Conservation (phyloP, 495 filamentous ascomycete species). For the Evansstolkia leycettana region DNA sequence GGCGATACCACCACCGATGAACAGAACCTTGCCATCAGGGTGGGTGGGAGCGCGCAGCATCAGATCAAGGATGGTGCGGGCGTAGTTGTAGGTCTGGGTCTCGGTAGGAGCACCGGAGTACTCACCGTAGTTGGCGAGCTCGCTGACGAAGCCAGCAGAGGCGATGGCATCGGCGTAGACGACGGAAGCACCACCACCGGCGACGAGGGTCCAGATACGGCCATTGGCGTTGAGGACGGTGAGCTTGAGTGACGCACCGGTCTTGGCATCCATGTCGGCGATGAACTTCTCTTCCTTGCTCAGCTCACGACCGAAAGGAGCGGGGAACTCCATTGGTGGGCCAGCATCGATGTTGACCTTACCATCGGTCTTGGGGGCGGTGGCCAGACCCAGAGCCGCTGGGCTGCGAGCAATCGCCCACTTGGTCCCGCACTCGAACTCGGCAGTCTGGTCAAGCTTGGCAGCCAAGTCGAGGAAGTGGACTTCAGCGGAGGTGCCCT, state of each 20-base stretch:
- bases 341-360: slow-evolving; percentile 93
- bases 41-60: slow-evolving; percentile 86
- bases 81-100: slow-evolving; percentile 97
- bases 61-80: slow-evolving; percentile 88
- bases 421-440: slow-evolving; percentile 98
- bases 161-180: slow-evolving; percentile 99
- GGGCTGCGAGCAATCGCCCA: slow-evolving; percentile 93
- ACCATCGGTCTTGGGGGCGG: slow-evolving; percentile 41
- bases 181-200: slow-evolving; percentile 98
- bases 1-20: slow-evolving; percentile 99
- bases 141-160: slow-evolving; percentile 84
- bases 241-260: slow-evolving; percentile 94
- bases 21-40: slow-evolving; percentile 92
- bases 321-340: slow-evolving; percentile 96
- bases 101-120: slow-evolving; percentile 98
- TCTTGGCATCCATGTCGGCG: slow-evolving; percentile 96
- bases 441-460: slow-evolving; percentile 97
- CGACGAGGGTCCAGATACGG: slow-evolving; percentile 95
- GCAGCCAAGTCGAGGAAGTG: slow-evolving; percentile 97
- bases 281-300: slow-evolving; percentile 98
- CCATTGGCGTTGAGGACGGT: slow-evolving; percentile 87
- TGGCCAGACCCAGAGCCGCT: slow-evolving; percentile 67
- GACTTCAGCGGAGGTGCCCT: slow-evolving; percentile 83
- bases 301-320: slow-evolving; percentile 95
- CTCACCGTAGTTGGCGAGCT: slow-evolving; percentile 99